These are phyloP conservation scores for Botryobasidium botryosum DNA, from an alignment of 768 basidiomycete genomes.

Conservation along the genomic window DNA sequence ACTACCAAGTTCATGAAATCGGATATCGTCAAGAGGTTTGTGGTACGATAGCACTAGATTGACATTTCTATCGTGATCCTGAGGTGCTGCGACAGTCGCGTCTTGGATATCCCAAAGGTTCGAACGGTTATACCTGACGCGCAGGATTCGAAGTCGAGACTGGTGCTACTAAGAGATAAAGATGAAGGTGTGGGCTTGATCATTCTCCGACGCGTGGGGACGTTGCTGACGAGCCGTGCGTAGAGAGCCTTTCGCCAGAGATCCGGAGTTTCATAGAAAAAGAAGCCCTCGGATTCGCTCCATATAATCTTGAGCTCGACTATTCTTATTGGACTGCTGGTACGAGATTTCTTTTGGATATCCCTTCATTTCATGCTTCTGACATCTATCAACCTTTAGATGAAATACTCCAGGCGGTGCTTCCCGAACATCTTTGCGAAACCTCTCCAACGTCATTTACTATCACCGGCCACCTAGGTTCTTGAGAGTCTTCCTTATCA, in stretches of 20 bases:
- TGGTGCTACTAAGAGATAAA: slow-evolving; percentile 49
- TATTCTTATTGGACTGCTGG: slow-evolving; percentile 87
- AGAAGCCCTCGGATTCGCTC: slow-evolving; percentile 39
- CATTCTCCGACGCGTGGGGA: background rate
- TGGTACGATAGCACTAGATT: background rate
- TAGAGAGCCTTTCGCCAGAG: slow-evolving; percentile 49
- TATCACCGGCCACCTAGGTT: slow-evolving; percentile 80
- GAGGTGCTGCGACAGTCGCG: slow-evolving; percentile 24
- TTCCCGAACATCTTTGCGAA: slow-evolving; percentile 62
- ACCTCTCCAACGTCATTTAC: slow-evolving; percentile 80
- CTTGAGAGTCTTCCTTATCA: slow-evolving; percentile 12
- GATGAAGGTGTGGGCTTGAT: slow-evolving; percentile 35
- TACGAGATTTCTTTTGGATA: slow-evolving; percentile 20
- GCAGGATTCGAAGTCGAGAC: slow-evolving; percentile 31
- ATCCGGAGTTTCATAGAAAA: slow-evolving; percentile 36
- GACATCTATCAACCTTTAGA: slow-evolving; percentile 28
- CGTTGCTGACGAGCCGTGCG: slow-evolving; percentile 25
- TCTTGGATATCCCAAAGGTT: slow-evolving; percentile 55
- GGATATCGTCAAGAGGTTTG: slow-evolving; percentile 39
- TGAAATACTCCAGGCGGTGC: slow-evolving; percentile 64
- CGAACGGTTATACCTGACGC: slow-evolving; percentile 40
- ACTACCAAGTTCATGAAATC: slow-evolving; percentile 41
- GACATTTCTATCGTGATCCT: slow-evolving; percentile 2
- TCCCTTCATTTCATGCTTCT: background rate
- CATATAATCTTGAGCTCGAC: slow-evolving; percentile 44